A percentile compares a stretch with the other conserved stretches of the same genome.
Evolutionary conservation across 1,284 basidiomycete genomes (phyloP).

Genomic region (Puccinia polysora): DNA sequence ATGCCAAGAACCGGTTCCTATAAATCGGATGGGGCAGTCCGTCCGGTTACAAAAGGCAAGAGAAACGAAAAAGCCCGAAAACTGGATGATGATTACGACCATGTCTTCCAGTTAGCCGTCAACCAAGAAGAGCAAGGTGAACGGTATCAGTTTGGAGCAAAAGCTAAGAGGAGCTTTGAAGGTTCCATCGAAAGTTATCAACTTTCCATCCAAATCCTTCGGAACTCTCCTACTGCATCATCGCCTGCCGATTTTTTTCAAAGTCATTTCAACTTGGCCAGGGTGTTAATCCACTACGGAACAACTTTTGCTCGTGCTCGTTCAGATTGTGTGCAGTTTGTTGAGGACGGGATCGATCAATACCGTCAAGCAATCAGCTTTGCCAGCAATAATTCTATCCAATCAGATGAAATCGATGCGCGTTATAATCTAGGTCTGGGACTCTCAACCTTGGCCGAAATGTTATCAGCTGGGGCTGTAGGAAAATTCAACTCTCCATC

Average conservation of each 20-base stretch:
- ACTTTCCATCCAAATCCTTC: not conserved
- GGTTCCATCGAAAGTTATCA: conserved; percentile 15
- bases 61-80: not conserved
- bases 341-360: conserved; percentile 10
- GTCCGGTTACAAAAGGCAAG: not conserved
- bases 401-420: conserved; percentile 21
- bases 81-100: conserved; percentile 8
- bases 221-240: not conserved
- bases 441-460: conserved; percentile 17
- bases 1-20: conserved; percentile 19
- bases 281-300: conserved; percentile 11
- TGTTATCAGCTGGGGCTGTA: conserved; percentile 6
- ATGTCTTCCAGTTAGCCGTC: conserved; percentile 12
- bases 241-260: not conserved
- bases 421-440: conserved; percentile 16
- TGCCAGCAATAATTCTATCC: not conserved
- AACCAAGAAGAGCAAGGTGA: conserved; percentile 31
- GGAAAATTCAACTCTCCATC: not conserved
- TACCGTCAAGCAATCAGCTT: not conserved
- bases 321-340: not conserved
- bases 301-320: conserved; percentile 7
- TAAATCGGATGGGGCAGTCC: not conserved
- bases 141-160: conserved; percentile 33
- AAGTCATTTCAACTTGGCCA: conserved; percentile 29
- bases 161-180: conserved; percentile 9